phyloP scores from a whole-genome alignment of 768 basidiomycete species.

The Asterophora lycoperdoides region DNA sequence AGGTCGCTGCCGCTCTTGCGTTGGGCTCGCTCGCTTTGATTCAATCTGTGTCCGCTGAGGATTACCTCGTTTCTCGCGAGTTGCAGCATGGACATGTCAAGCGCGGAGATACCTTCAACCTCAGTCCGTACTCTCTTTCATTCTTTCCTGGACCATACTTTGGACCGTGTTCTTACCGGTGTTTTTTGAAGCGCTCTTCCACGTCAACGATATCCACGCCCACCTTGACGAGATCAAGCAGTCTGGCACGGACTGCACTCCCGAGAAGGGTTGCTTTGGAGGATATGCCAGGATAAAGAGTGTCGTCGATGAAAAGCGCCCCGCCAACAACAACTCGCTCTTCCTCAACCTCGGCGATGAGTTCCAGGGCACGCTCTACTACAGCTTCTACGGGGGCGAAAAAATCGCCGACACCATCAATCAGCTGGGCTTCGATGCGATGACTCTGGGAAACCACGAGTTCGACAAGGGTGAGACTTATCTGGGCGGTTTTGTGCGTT shows the following conservation, averaged over 20 bases:
- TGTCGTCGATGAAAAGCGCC: conserved; percentile 5
- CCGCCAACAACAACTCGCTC: conserved; percentile 5
- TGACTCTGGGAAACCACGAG: conserved; percentile 7
- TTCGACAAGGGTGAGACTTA: conserved; percentile 6
- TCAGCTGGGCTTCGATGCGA: conserved; percentile 6
- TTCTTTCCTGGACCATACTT: background rate
- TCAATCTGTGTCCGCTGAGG: background rate
- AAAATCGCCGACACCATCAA: conserved; percentile 8
- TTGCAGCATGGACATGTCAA: background rate
- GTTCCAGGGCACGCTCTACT: conserved; percentile 7
- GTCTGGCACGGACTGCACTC: conserved; percentile 1
- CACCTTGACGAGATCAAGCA: conserved; percentile 8
- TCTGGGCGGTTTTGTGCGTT: conserved; percentile 4
- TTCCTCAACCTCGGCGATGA: conserved; percentile 8
- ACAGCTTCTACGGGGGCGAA: conserved; percentile 7
- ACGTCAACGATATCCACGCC: conserved; percentile 10
- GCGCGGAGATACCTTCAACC: background rate
- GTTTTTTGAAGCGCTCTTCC: conserved; percentile 1
- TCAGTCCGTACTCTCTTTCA: background rate
- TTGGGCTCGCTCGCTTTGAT: background rate
- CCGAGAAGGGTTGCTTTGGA: conserved; percentile 1
- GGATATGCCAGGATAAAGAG: conserved; percentile 9
- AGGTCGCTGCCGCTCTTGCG: background rate
- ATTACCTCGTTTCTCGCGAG: conserved; percentile 5
- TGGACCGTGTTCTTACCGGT: no score